A percentile compares a stretch with the other conserved stretches of the same genome.
Conservation (phyloP, 495 filamentous ascomycete genomes). For the Echria macrotheca region DNA sequence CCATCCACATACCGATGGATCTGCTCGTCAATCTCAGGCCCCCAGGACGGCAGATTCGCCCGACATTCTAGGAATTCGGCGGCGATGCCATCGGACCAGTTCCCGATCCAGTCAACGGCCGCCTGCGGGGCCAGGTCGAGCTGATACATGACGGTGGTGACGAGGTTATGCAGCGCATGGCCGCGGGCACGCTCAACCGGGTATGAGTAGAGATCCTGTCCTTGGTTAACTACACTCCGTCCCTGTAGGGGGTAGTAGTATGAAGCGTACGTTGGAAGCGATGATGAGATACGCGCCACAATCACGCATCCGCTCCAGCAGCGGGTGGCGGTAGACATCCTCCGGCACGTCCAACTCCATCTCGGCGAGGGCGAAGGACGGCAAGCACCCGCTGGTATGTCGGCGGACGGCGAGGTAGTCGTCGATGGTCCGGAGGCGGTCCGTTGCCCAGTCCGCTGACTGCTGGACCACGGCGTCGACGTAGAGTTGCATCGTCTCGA, state of each 20-base stretch:
- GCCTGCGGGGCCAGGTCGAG: neutral
- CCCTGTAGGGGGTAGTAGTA: no score
- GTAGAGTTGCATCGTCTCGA: constrained; percentile 7
- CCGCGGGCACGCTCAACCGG: constrained; percentile 1
- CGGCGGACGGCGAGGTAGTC: constrained; percentile 1
- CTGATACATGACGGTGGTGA: constrained; percentile 6
- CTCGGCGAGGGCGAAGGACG: constrained; percentile 6
- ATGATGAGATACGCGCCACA: neutral
- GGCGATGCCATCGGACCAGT: neutral
- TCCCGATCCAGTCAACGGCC: constrained; percentile 1
- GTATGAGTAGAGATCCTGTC: constrained; percentile 8
- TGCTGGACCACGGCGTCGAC: constrained; percentile 5
- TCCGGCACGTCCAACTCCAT: constrained; percentile 7
- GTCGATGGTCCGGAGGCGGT: constrained; percentile 5
- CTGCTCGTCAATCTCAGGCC: neutral
- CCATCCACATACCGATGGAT: neutral
- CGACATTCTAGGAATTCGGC: neutral
- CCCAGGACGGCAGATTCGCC: neutral
- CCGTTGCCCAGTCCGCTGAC: neutral
- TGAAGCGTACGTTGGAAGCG: neutral
- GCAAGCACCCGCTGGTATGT: constrained; percentile 7
- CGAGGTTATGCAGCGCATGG: constrained; percentile 9
- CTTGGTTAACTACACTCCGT: neutral
- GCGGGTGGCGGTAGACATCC: constrained; percentile 1
- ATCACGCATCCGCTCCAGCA: constrained; percentile 3